Conservation (phyloP, 2,329 filamentous ascomycete genomes). For the Ambrosiella beaveri region DNA sequence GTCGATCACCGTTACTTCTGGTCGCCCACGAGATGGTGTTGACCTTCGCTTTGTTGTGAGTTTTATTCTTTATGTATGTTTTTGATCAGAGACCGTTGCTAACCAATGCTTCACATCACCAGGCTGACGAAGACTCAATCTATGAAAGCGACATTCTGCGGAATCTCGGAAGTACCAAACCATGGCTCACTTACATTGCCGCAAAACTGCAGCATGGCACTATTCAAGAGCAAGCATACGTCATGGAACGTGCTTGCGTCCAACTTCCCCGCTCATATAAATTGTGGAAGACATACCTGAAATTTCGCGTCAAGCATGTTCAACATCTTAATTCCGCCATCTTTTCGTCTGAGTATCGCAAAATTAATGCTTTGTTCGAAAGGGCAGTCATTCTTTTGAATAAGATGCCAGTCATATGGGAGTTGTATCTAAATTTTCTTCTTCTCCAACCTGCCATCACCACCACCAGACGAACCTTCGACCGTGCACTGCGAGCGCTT, state of each 20-base stretch:
- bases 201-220: conserved; percentile 81
- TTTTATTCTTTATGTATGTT: conserved; percentile 6
- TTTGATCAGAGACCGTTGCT: background rate
- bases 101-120: conserved; percentile 14
- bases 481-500: conserved; percentile 76
- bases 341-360: conserved; percentile 66
- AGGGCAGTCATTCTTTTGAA: conserved; percentile 82
- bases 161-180: conserved; percentile 69
- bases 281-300: conserved; percentile 93
- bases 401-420: conserved; percentile 98
- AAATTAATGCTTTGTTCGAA: conserved; percentile 91
- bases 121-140: conserved; percentile 76
- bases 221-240: conserved; percentile 64
- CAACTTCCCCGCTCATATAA: conserved; percentile 93
- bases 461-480: conserved; percentile 70
- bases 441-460: conserved; percentile 86
- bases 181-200: conserved; percentile 87
- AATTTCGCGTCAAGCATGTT: conserved; percentile 67
- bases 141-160: conserved; percentile 94
- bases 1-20: conserved; percentile 3
- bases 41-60: conserved; percentile 34
- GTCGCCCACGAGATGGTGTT: conserved; percentile 2
- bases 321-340: conserved; percentile 66
- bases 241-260: conserved; percentile 78
- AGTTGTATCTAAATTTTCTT: conserved; percentile 86